These are phyloP conservation scores for Umbelopsis isabellina DNA, from an alignment of 192 early-diverging fungal species.

Conservation along the genomic window DNA sequence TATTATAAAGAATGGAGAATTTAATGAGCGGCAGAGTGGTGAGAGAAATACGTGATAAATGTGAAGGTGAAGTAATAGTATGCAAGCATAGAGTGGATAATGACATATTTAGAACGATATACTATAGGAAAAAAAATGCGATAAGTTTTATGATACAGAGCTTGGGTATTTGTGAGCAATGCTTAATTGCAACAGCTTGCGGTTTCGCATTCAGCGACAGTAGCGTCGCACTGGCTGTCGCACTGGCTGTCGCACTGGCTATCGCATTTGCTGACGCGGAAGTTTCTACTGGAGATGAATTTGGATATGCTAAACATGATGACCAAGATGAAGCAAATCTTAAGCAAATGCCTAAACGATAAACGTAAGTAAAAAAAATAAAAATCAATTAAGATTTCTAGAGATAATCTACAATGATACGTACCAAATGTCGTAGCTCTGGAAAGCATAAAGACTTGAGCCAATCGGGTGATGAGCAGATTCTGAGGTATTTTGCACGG, in stretches of 20 bases:
- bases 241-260: too few relatives aligned
- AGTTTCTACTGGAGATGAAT: not conserved
- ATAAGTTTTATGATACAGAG: not conserved
- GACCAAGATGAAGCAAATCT: not conserved
- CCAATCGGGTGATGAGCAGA: not conserved
- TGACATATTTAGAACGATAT: too few relatives aligned
- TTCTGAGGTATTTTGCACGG: not conserved
- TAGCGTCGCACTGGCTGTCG: not conserved
- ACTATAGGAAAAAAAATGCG: too few relatives aligned
- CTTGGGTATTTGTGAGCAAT: too few relatives aligned
- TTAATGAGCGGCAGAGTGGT: too few relatives aligned
- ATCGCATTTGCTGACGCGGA: not conserved
- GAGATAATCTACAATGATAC: not conserved
- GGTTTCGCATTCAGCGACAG: not conserved
- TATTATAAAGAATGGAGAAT: too few relatives aligned
- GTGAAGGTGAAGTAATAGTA: too few relatives aligned
- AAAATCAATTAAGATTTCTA: too few relatives aligned
- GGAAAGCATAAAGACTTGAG: not conserved
- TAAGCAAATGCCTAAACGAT: not conserved
- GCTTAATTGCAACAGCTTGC: not conserved
- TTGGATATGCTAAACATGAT: not conserved
- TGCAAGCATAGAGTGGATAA: too few relatives aligned
- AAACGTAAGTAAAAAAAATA: too few relatives aligned
- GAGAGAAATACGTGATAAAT: too few relatives aligned
- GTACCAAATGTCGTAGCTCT: slow-evolving; percentile 1